phyloP scores from a whole-genome alignment of 371 early-diverging fungal genomes.

The Chytridiales sp. region DNA sequence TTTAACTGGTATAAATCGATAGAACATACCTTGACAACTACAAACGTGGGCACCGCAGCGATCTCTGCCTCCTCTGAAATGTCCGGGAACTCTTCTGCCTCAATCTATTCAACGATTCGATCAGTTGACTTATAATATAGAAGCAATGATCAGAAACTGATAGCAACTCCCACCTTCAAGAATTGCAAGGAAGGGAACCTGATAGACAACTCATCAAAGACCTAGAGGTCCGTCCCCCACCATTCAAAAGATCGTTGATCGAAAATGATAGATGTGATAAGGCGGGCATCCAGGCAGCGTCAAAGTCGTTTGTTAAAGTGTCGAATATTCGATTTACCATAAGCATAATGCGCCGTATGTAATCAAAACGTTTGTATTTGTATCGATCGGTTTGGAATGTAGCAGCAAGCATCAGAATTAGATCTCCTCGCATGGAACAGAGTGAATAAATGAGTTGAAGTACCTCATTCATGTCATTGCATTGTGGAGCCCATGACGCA shows the following conservation, averaged over 20 bases:
- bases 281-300: too few species aligned
- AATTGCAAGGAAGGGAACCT: slow-evolving; percentile 76
- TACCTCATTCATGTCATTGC: slow-evolving; percentile 83
- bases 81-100: slow-evolving; percentile 89
- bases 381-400: too few species aligned
- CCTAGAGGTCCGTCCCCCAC: slow-evolving; percentile 29
- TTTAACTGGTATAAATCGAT: neutral
- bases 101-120: slow-evolving; percentile 55
- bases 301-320: too few species aligned
- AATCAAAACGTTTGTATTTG: too few species aligned
- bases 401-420: too few species aligned
- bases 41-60: slow-evolving; percentile 87
- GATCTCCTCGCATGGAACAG: too few species aligned
- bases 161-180: slow-evolving; percentile 59
- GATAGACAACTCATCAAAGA: slow-evolving; percentile 77
- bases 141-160: neutral
- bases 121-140: neutral
- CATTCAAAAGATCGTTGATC: too few species aligned
- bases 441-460: too few species aligned
- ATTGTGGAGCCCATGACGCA: slow-evolving; percentile 89
- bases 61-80: slow-evolving; percentile 85
- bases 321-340: too few species aligned
- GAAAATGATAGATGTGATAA: too few species aligned
- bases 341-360: too few species aligned
- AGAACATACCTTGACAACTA: slow-evolving; percentile 69